Evolutionary conservation across 2,329 filamentous ascomycete species (phyloP).

Genomic region (Colletotrichum echinochloae): DNA sequence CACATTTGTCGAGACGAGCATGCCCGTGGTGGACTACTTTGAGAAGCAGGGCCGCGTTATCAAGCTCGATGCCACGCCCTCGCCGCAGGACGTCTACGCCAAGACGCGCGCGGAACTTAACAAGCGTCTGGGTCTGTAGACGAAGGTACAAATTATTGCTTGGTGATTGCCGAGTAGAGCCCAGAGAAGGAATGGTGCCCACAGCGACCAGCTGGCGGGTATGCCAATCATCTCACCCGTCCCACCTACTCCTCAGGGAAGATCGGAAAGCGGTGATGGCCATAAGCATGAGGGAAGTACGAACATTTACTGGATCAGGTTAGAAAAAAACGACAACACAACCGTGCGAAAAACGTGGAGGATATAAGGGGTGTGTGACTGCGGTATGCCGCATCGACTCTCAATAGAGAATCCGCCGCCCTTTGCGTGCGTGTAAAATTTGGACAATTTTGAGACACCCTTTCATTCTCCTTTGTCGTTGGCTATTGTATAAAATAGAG

Average conservation of each 20-base stretch:
- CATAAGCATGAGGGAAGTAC: not conserved
- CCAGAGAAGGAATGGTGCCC: not conserved
- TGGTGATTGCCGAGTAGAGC: not conserved
- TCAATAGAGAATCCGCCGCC: not conserved
- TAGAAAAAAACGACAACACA: not conserved
- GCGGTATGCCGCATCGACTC: not conserved
- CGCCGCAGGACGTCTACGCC: conserved; percentile 71
- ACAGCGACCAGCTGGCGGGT: not conserved
- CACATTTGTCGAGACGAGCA: conserved; percentile 94
- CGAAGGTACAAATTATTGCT: conserved; percentile 41
- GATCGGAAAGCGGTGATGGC: not conserved
- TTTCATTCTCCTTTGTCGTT: not conserved
- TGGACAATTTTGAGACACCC: not conserved
- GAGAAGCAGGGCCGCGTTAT: conserved; percentile 82
- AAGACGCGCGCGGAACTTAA: conserved; percentile 64
- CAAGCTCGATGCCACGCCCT: conserved; percentile 78
- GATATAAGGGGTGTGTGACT: not conserved
- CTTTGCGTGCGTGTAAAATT: not conserved
- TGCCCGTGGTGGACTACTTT: conserved; percentile 94
- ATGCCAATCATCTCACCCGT: not conserved
- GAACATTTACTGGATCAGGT: not conserved
- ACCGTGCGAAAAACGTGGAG: not conserved
- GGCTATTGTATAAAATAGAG: conserved; percentile 5
- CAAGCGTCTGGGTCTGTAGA: conserved; percentile 57
- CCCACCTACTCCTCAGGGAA: not conserved